Evolutionary conservation across 2,329 filamentous ascomycete genomes (phyloP).

Genomic region (Fusarium anthophilum): DNA sequence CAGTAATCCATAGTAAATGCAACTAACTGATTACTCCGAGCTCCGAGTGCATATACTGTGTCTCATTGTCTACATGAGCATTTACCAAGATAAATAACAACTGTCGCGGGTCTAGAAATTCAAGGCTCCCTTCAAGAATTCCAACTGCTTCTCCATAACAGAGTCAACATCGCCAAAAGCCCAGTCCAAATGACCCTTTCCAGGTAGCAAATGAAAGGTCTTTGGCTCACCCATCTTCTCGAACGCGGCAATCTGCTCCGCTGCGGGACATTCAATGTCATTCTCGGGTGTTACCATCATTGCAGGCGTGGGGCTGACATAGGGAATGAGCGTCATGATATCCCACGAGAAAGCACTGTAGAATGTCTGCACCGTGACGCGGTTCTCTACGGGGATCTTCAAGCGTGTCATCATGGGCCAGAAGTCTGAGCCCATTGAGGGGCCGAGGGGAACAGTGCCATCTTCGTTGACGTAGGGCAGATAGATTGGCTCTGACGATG

Average conservation of each 20-base stretch:
- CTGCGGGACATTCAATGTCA: neutral
- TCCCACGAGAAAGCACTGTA: neutral
- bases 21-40: neutral
- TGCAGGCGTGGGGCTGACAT: neutral
- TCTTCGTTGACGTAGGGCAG: neutral
- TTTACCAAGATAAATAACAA: too few relatives aligned
- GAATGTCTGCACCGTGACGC: neutral
- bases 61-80: neutral
- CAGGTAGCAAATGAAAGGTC: neutral
- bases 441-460: neutral
- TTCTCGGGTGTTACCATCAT: neutral
- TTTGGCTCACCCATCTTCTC: neutral
- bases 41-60: fast-evolving
- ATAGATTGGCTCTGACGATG: neutral
- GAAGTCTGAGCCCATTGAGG: neutral
- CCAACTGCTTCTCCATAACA: neutral
- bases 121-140: neutral
- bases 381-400: neutral
- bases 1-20: too few relatives aligned
- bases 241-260: neutral
- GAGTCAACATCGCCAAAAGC: neutral
- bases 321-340: neutral
- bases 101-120: neutral
- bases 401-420: neutral
- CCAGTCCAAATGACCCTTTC: neutral